Base-by-base conservation (phyloP, 257 asterid genomes). In the Lavandula angustifolia region DNA sequence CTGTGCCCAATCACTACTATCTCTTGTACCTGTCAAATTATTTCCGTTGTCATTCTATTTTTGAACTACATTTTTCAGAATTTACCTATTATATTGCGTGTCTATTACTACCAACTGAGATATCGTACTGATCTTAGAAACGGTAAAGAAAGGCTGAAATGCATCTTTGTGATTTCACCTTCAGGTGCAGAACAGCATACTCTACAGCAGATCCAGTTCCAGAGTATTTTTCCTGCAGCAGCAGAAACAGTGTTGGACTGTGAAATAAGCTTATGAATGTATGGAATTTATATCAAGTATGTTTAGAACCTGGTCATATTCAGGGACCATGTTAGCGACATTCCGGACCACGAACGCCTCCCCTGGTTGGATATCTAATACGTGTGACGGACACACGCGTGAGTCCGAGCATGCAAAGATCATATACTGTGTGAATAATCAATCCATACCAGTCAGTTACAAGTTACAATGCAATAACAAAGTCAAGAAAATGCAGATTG, bases 1-100 rank as follows among this genome's bases (percentile, higher is more conserved):
- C 98, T 92, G 83, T 92, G 98, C 13, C 96, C 98, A 60, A 92
- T 87, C 63, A 92, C 96, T 4, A 89, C 84, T 29, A 89, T 92
- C 68, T 83, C 80, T 76, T 74, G 63, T 43, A 92, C 96, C 96
- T 85, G 84, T 43, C 42, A 57, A 3, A 17, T 60, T 53, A 22
- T 7, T 47, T 17, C 41, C 29, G 1, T 2, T n/a, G 32, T 67
- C 6, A 22, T 42, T 10, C 29, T 42, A 37, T 35, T 32, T 10
- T 16, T 17, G 13, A 10, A 9, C 48, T 35, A 37, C 43, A 10
- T 37, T 41, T 64, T 31, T 65, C 38, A 38, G 11, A 6, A 16
- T n/a, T 54, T 62, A 13, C 44, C 3, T 2, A 33, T 33, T 10
- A 7, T 37, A 7, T 37, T 22, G 9, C 6, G 9, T 14, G 9